Percentiles rank a stretch among this genome's conserved stretches.
These are phyloP conservation scores for Penicillium turbatum DNA, from an alignment of 495 filamentous ascomycete genomes.

Conservation along the genomic window DNA sequence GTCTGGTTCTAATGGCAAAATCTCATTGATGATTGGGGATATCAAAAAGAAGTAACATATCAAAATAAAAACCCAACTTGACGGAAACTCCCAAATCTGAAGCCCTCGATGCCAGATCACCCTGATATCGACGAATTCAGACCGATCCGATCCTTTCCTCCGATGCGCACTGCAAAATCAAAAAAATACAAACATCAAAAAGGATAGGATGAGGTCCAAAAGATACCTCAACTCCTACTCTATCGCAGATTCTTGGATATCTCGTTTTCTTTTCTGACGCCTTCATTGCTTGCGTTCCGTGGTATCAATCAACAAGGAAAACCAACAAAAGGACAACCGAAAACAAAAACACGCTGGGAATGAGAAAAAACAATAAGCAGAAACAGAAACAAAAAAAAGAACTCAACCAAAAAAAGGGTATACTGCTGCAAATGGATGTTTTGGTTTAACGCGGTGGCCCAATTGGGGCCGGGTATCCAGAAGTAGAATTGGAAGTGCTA, in stretches of 20 bases:
- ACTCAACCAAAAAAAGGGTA: slow-evolving; percentile 44
- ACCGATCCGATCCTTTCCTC: slow-evolving; percentile 11
- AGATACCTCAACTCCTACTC: slow-evolving; percentile 14
- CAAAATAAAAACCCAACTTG: slow-evolving; percentile 1
- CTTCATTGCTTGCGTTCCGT: slow-evolving; percentile 37
- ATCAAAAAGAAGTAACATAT: slow-evolving; percentile 10
- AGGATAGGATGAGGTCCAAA: slow-evolving; percentile 8
- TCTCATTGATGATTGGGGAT: slow-evolving; percentile 15
- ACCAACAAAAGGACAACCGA: slow-evolving; percentile 19
- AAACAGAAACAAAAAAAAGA: slow-evolving; percentile 22
- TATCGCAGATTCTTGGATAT: slow-evolving; percentile 33
- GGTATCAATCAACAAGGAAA: slow-evolving; percentile 40
- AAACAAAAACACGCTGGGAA: slow-evolving; percentile 14
- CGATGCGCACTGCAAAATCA: slow-evolving; percentile 11
- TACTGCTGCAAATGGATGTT: slow-evolving; percentile 58
- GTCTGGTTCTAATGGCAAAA: slow-evolving; percentile 6
- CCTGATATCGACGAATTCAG: slow-evolving; percentile 7
- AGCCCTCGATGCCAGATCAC: slow-evolving; percentile 11
- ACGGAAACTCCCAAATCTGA: slow-evolving; percentile 4
- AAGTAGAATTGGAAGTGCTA: slow-evolving; percentile 90
- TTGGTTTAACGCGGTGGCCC: slow-evolving; percentile 74
- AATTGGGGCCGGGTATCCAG: slow-evolving; percentile 88
- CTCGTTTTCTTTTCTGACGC: slow-evolving; percentile 34
- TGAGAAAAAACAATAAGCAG: slow-evolving; percentile 13
- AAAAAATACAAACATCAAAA: slow-evolving; percentile 8